Evolutionary conservation across 2,329 filamentous ascomycete species (phyloP), one percentile per base, ranked within the genome.

Genomic region (Cylindrodendrum hubeiense): DNA sequence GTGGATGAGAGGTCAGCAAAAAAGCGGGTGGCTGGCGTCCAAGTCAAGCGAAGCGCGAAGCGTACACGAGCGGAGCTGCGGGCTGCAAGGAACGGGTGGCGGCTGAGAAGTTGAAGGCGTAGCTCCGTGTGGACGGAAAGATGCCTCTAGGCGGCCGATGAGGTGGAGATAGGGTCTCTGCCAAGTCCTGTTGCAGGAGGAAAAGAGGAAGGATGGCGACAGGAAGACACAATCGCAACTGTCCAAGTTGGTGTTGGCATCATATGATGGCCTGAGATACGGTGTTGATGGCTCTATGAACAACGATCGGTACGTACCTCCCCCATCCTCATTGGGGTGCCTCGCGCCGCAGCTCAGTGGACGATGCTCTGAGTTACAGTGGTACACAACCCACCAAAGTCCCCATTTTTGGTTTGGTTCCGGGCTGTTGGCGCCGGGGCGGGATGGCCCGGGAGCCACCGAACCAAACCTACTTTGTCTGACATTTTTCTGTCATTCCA

Each of bases 401-500:
- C 60, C 37, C 34, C 39, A 30, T 52, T 44, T 51, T 61, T 13
- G 43, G 47, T 41, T 41, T 62, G 51, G 46, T 54, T 41, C 47
- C 47, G 49, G 39, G 10, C 50, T 54, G 52, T 67, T 73, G 69
- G 67, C 60, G 67, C 56, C 55, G 67, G 70, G 53, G 44, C 72
- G 72, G 72, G 72, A 73, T 67, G 68, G 65, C 60, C 72, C 72
- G 72, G 60, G 53, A n/a, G 60, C 53, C 26, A 41, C 52, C 30
- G 52, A 39, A 54, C 61, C 54, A 65, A 67, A 65, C 68, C 69
- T 21, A 50, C 28, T 50, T 66, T 73, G 72, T 63, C 63, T 61
- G 22, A 49, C 39, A 56, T 28, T 30, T 33, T 58, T 30, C 17
- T n/a, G n/a, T 6, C 37, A 8, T 57, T 22, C 30, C 24, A 28